Evolutionary conservation across 306 rosid species (phyloP).

Genomic region (Medicago lupulina): DNA sequence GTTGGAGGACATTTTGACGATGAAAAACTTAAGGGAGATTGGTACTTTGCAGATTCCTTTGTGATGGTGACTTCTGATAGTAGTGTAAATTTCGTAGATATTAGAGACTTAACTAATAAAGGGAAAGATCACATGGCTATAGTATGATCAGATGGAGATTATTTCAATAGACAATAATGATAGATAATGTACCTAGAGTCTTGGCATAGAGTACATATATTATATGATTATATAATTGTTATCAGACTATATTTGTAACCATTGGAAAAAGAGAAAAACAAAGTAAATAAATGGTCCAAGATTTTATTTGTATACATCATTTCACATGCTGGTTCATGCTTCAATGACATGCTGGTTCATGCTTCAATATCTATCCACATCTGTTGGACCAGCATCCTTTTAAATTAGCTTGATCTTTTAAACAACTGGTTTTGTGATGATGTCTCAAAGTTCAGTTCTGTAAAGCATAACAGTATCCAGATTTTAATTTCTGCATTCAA

Average conservation of each 20-base stretch:
- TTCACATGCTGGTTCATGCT: slow-evolving; percentile 36
- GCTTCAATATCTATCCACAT: slow-evolving; percentile 27
- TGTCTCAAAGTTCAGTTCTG: slow-evolving; percentile 13
- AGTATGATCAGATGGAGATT: background rate
- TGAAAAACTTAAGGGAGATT: slow-evolving; percentile 35
- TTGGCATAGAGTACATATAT: slow-evolving; percentile 2
- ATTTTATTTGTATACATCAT: slow-evolving; percentile 34
- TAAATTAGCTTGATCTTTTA: slow-evolving; percentile 21
- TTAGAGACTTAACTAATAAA: slow-evolving; percentile 1
- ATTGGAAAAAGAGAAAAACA: slow-evolving; percentile 16
- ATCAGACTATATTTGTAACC: background rate
- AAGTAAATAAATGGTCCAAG: background rate
- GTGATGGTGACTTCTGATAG: slow-evolving; percentile 21
- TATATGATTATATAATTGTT: slow-evolving; percentile 14
- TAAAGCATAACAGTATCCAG: background rate
- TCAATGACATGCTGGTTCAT: slow-evolving; percentile 38
- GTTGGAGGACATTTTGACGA: slow-evolving; percentile 13
- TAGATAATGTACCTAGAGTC: background rate
- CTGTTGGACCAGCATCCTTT: slow-evolving; percentile 19
- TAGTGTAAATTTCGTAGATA: background rate
- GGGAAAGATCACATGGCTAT: slow-evolving; percentile 17
- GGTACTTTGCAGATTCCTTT: slow-evolving; percentile 6
- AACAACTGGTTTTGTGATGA: slow-evolving; percentile 7
- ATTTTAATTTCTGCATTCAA: slow-evolving; percentile 20
- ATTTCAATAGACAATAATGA: background rate